A percentile compares a stretch with the other conserved stretches of the same genome.
Evolutionary conservation across 2,329 filamentous ascomycete species (phyloP).

Genomic region (Ascocoryne sarcoides): DNA sequence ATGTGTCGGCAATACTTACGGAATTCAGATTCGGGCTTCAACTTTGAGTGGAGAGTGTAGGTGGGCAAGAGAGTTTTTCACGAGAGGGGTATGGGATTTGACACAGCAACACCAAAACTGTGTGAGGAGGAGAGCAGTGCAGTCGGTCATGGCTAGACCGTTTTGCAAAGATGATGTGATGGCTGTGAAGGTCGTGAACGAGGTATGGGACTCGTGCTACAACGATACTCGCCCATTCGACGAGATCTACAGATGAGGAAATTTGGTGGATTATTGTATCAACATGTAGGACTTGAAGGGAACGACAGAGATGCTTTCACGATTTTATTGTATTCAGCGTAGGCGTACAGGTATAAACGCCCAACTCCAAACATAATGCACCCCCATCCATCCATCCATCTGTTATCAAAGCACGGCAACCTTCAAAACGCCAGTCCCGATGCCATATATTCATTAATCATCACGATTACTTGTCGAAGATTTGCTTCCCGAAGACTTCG

Average conservation of each 20-base stretch:
- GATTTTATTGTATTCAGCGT: constrained; percentile 23
- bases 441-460: constrained; percentile 22
- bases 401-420: constrained; percentile 9
- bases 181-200: constrained; percentile 80
- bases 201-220: constrained; percentile 99
- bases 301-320: constrained; percentile 7
- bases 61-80: constrained; percentile 79
- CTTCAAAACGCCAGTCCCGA: constrained; percentile 21
- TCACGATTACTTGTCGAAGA: constrained; percentile 19
- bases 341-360: constrained; percentile 26
- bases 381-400: constrained; percentile 10
- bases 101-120: constrained; percentile 93
- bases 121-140: constrained; percentile 70
- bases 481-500: constrained; percentile 28
- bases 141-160: constrained; percentile 71
- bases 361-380: constrained; percentile 22
- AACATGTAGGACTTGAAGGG: constrained; percentile 11
- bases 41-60: constrained; percentile 91
- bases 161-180: constrained; percentile 78
- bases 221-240: constrained; percentile 91
- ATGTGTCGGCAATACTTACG: constrained; percentile 12
- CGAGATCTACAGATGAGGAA: constrained; percentile 71
- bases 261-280: constrained; percentile 11
- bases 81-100: constrained; percentile 75
- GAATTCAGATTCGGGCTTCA: constrained; percentile 71